Conservation (phyloP, 306 rosid species). For the Prunus salicina region DNA sequence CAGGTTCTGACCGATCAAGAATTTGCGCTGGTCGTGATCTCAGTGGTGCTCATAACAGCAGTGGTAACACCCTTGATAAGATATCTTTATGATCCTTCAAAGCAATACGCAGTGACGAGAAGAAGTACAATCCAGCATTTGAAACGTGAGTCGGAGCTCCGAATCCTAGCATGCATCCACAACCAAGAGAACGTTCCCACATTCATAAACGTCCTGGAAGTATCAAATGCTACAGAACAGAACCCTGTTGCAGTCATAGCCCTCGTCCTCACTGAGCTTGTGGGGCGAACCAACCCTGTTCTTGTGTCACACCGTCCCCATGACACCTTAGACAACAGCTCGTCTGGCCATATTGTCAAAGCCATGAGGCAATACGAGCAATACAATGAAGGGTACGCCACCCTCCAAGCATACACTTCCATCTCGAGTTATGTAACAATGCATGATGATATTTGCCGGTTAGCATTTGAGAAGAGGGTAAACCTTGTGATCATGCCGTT, state of each 20-base stretch:
- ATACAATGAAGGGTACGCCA: slow-evolving; percentile 33
- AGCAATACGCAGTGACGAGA: slow-evolving; percentile 25
- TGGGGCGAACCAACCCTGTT: slow-evolving; percentile 46
- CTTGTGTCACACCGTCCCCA: slow-evolving; percentile 46
- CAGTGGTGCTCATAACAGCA: slow-evolving; percentile 34
- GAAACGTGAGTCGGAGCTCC: slow-evolving; percentile 38
- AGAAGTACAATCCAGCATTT: slow-evolving; percentile 50
- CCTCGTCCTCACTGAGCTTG: slow-evolving; percentile 50
- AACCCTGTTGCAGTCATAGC: slow-evolving; percentile 43
- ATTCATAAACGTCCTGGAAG: slow-evolving; percentile 51
- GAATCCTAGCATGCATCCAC: slow-evolving; percentile 54
- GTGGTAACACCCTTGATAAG: slow-evolving; percentile 49
- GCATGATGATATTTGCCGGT: slow-evolving; percentile 40
- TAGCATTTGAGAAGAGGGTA: slow-evolving; percentile 36
- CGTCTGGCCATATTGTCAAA: slow-evolving; percentile 37
- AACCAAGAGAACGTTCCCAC: slow-evolving; percentile 42
- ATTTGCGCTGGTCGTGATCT: slow-evolving; percentile 39
- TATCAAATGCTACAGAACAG: slow-evolving; percentile 52
- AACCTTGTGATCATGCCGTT: slow-evolving; percentile 56
- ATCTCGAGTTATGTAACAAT: slow-evolving; percentile 36
- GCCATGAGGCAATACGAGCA: slow-evolving; percentile 43
- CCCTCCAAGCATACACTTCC: slow-evolving; percentile 50
- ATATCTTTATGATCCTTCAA: slow-evolving; percentile 43
- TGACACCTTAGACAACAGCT: background rate
- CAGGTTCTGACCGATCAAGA: slow-evolving; percentile 47